Percentiles rank a stretch among this genome's conserved stretches.
These are phyloP conservation scores for Raffaelea ambrosiae DNA, from an alignment of 2,329 filamentous ascomycete genomes.

Conservation along the genomic window DNA sequence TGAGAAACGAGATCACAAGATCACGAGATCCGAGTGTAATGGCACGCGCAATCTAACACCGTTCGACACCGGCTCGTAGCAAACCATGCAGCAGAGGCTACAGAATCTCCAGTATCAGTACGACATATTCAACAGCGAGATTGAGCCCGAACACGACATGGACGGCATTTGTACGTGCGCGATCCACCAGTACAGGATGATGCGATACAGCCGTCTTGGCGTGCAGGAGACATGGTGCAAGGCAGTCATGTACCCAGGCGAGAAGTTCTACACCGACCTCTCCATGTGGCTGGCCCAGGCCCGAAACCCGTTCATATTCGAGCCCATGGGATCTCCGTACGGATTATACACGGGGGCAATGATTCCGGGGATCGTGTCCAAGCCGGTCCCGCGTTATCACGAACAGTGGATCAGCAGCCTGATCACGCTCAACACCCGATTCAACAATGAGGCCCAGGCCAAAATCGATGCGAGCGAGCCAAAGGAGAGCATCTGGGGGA, in stretches of 20 bases:
- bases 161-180: conserved; percentile 29
- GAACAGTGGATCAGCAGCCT: neutral
- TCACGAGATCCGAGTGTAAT: neutral
- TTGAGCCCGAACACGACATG: conserved; percentile 36
- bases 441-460: conserved; percentile 7
- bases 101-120: conserved; percentile 29
- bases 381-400: neutral
- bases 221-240: conserved; percentile 32
- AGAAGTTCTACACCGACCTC: conserved; percentile 16
- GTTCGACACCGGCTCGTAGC: no score
- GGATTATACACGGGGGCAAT: neutral
- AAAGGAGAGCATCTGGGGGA: conserved; percentile 5
- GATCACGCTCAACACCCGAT: conserved; percentile 4
- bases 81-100: conserved; percentile 33
- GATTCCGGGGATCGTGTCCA: neutral
- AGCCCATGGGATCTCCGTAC: neutral
- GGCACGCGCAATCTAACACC: neutral
- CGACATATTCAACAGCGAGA: conserved; percentile 34
- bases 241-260: conserved; percentile 37
- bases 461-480: conserved; percentile 8
- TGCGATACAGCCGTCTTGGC: conserved; percentile 25
- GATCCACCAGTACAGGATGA: conserved; percentile 28
- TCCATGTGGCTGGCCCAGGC: neutral
- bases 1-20: neutral
- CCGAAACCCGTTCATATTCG: neutral